Evolutionary conservation across 306 rosid genomes (phyloP), one percentile per base, ranked within the genome.

Genomic region (Carpinus fangiana): DNA sequence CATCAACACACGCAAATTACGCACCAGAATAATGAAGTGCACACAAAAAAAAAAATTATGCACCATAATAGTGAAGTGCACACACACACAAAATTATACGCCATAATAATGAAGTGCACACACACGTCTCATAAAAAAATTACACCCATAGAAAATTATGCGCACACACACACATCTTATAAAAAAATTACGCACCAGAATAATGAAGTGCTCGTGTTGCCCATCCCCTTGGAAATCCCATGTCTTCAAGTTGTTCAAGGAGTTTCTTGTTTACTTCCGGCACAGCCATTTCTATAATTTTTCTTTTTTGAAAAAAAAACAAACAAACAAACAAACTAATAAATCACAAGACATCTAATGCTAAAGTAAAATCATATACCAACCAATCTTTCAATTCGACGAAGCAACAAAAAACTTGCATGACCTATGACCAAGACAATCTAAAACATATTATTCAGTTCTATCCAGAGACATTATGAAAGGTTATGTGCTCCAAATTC

Each of bases 151-250:
- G 26, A 23, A 23, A 23, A 28, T 28, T 28, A 28, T 28, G 48
- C 48, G 6, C 4, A 4, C 47, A 46, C 50, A 11, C 16, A 12
- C 17, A 1, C 3, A n/a, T 55, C 12, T n/a, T 4, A n/a, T 20
- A 18, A 17, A 64, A 14, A 14, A 41, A 0, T 70, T 60, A 1
- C 76, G 73, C 78, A 88, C 91, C 87, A 2, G 87, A 78, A 78
- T 53, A 76, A 78, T 85, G 86, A 83, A 88, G 89, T 23, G 82
- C 91, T 45, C 84, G 60, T 11, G 73, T 78, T 13, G 84, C 87
- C 61, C 62, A 74, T 43, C 81, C 82, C 77, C 51, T 52, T 0
- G 86, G 77, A 76, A 85, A 85, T 66, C 86, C 89, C 78, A 88
- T 73, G 43, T 73, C 77, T 85, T 78, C 85, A 17, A 88, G 76